Evolutionary conservation across 1,284 basidiomycete genomes (phyloP), one percentile per base, ranked within the genome.

Genomic region (Cerrena zonata): DNA sequence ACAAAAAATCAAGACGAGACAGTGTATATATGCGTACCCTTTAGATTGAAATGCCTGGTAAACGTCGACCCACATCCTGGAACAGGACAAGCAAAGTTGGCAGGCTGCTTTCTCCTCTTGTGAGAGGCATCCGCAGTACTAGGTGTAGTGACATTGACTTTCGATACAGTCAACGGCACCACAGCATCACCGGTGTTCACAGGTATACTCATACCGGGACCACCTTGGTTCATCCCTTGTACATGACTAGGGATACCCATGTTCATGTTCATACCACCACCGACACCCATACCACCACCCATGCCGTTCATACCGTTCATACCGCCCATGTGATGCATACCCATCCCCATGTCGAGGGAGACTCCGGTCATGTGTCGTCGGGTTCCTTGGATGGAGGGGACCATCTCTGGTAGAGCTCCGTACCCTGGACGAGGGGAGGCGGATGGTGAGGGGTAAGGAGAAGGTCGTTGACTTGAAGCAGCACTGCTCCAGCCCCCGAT

Each of bases 21-120:
- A 54, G 48, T 24, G 23, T 44, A 48, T 45, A 50, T 24, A 44
- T 4, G 70, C 75, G 45, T 58, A 81, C 88, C 88, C 65, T 87
- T 86, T 52, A 91, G 65, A 61, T 90, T 89, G 67, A 91, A 91
- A 58, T 85, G 82, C 60, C 87, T 73, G 38, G 89, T 91, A 60
- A 91, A 91, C 21, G 88, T 90, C 62, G 84, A 86, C 34, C 86
- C 86, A 65, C 89, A 91, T 15, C 85, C 84, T 2, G 81, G 78
- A 36, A 89, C 80, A 41, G 84, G 84, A 68, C 87, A 90, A 43
- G 75, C 65, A 61, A 89, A 89, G 58, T 78, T 82, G 47, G 86
- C 84, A 47, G 86, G 82, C 62, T 85, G 83, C 61, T 85, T 89
- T 58, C 86, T 72, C 45, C 86, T 72, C 55, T 77, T 79, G 60